Base-by-base conservation (phyloP, 352 stramenopile species). In the Phytopythium chamaehyphon region DNA sequence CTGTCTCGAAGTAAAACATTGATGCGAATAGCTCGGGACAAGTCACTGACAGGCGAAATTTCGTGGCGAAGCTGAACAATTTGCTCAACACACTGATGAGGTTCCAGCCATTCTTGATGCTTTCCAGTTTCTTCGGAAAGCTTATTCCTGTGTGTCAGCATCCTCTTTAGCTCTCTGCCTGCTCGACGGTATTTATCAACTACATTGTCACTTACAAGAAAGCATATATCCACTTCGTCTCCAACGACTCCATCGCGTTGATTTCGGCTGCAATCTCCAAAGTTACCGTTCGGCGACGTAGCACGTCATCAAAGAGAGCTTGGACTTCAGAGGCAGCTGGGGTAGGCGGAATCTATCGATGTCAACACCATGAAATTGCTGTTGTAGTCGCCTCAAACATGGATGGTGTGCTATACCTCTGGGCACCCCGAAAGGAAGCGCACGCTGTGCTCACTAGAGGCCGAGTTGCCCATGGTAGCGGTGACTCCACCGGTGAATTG, bases 141-240 rank as follows among this genome's bases (percentile, higher is more conserved):
- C 18, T 85, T 82, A 51, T 64, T 76, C 54, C 72, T 80, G 23
- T 4, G 10, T n/a, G 28, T 28, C 1, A 16, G 18, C 3, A 26
- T 2, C 0, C n/a, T n/a, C n/a, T n/a, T n/a, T n/a, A n/a, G n/a
- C n/a, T n/a, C n/a, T n/a, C n/a, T n/a, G n/a, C n/a, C n/a, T n/a
- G n/a, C n/a, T n/a, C n/a, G n/a, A n/a, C n/a, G n/a, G 16, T 14
- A 9, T 33, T 26, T 0, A 31, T 21, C 9, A 40, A n/a, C 12
- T 9, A 40, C n/a, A 3, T 10, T n/a, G 3, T 21, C 5, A 74
- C 74, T 68, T 66, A 86, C 68, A 90, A 47, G 55, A 76, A 84
- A n/a, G 71, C 48, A 56, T 86, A 86, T 46, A 78, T 70, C 80
- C 80, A 90, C 69, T 90, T 88, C 22, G 69, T 76, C 40, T 76